These are phyloP conservation scores for Dactylis glomerata DNA, from an alignment of 176 grass and related monocot species.

Conservation along the genomic window DNA sequence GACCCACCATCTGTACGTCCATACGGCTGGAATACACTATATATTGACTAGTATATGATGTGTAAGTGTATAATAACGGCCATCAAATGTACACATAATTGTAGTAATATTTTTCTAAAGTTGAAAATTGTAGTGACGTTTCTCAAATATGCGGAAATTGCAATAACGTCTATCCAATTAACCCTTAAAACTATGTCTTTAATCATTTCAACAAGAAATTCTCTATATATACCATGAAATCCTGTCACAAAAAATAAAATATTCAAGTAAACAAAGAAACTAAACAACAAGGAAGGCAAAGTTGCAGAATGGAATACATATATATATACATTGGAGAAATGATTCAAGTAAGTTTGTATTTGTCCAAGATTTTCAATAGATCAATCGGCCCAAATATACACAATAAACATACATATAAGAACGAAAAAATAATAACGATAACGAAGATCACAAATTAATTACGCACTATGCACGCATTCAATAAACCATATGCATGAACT, in stretches of 20 bases:
- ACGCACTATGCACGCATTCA: conserved; percentile 23
- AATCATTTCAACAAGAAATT: neutral
- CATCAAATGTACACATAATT: too few species aligned
- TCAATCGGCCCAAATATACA: neutral
- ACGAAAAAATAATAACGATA: neutral
- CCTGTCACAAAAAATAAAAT: neutral
- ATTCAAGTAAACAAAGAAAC: neutral
- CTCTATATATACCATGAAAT: neutral
- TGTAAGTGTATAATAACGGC: too few species aligned
- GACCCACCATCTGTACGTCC: too few species aligned
- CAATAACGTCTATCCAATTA: too few species aligned
- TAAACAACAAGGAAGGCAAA: neutral
- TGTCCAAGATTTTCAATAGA: neutral
- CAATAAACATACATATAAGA: conserved; percentile 5
- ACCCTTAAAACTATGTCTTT: too few species aligned
- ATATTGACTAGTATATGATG: too few species aligned
- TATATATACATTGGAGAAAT: neutral
- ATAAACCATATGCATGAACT: conserved; percentile 30
- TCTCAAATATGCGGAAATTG: too few species aligned
- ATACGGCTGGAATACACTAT: too few species aligned
- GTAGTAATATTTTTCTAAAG: too few species aligned
- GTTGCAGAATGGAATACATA: neutral
- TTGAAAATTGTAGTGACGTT: too few species aligned
- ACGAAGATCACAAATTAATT: conserved; percentile 1
- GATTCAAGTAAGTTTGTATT: neutral